These are phyloP conservation scores for Sporisorium sorghi DNA, from an alignment of 1,284 basidiomycete genomes.

Conservation along the genomic window DNA sequence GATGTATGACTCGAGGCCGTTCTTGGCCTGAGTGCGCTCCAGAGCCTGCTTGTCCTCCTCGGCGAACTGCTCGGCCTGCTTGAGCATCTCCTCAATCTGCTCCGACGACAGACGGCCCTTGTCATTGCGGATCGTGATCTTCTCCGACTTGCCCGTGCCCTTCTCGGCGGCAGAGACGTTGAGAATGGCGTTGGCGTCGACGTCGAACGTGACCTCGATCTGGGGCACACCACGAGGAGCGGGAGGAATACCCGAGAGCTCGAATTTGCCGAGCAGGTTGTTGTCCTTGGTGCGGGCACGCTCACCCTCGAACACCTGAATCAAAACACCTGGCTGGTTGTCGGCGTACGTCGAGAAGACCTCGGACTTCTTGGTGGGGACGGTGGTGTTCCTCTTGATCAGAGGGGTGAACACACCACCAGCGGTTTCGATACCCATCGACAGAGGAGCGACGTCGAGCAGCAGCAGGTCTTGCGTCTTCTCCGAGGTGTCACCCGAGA, in stretches of 20 bases:
- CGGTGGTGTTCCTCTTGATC: conserved; percentile 98
- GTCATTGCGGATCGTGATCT: conserved; percentile 96
- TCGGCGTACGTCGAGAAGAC: conserved; percentile 99
- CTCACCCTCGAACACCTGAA: conserved; percentile 99
- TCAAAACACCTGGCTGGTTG: conserved; percentile 98
- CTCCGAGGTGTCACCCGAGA: conserved; percentile 97
- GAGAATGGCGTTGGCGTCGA: conserved; percentile 97
- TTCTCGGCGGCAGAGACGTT: conserved; percentile 97
- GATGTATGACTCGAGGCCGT: conserved; percentile 85
- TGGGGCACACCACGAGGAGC: conserved; percentile 98
- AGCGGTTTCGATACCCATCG: conserved; percentile 95
- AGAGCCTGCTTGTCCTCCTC: conserved; percentile 74
- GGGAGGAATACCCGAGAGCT: conserved; percentile 96
- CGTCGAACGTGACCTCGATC: conserved; percentile 97
- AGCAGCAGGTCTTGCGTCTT: conserved; percentile 96
- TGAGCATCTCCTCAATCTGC: conserved; percentile 93
- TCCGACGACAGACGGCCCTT: conserved; percentile 98
- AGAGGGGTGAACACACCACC: conserved; percentile 98
- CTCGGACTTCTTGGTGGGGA: conserved; percentile 99
- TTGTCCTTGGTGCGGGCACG: conserved; percentile 99
- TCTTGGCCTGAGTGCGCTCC: conserved; percentile 83
- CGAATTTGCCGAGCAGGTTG: conserved; percentile 98
- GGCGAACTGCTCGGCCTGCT: conserved; percentile 78
- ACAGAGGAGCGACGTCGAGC: conserved; percentile 95
- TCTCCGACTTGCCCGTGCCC: conserved; percentile 94